A percentile compares a stretch with the other conserved stretches of the same genome.
Evolutionary conservation across 345 rosid genomes (phyloP).

Genomic region (Zanthoxylum bungeanum): DNA sequence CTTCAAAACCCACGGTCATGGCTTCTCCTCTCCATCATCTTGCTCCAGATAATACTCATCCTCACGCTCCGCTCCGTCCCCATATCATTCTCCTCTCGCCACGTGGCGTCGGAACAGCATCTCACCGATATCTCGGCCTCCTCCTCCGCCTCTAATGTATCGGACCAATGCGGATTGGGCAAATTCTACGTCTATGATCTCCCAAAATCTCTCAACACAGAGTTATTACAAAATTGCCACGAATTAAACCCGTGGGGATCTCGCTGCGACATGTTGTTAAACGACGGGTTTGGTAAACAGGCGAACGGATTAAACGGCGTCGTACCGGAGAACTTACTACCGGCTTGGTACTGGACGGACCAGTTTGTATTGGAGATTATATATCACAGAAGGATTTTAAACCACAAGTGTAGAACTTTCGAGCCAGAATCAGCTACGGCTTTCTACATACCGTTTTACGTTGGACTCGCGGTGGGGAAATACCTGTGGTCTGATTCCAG

Average conservation of each 20-base stretch:
- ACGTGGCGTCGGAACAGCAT: slow-evolving; percentile 13
- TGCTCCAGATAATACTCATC: slow-evolving; percentile 59
- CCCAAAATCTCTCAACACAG: slow-evolving; percentile 75
- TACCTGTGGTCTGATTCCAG: slow-evolving; percentile 58
- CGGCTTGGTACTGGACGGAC: slow-evolving; percentile 93
- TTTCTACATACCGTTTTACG: slow-evolving; percentile 87
- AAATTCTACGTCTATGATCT: slow-evolving; percentile 73
- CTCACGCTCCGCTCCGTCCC: slow-evolving; percentile 52
- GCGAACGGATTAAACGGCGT: slow-evolving; percentile 48
- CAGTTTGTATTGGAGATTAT: slow-evolving; percentile 84
- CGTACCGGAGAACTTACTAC: slow-evolving; percentile 55
- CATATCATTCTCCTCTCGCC: slow-evolving; percentile 24
- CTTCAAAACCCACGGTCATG: slow-evolving; percentile 49
- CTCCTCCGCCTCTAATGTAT: neutral
- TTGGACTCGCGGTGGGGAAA: slow-evolving; percentile 91
- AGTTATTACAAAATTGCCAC: slow-evolving; percentile 61
- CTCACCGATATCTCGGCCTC: neutral
- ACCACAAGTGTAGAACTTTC: slow-evolving; percentile 66
- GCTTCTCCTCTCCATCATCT: slow-evolving; percentile 55
- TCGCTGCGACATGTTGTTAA: slow-evolving; percentile 62
- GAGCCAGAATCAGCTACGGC: slow-evolving; percentile 73
- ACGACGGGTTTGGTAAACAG: slow-evolving; percentile 66
- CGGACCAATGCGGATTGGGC: slow-evolving; percentile 53
- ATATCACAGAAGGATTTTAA: slow-evolving; percentile 71
- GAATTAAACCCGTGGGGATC: slow-evolving; percentile 89